Percentiles rank a stretch among this genome's conserved stretches.
phyloP scores from a whole-genome alignment of 2,329 filamentous ascomycete species.

The Xylaria sp. region DNA sequence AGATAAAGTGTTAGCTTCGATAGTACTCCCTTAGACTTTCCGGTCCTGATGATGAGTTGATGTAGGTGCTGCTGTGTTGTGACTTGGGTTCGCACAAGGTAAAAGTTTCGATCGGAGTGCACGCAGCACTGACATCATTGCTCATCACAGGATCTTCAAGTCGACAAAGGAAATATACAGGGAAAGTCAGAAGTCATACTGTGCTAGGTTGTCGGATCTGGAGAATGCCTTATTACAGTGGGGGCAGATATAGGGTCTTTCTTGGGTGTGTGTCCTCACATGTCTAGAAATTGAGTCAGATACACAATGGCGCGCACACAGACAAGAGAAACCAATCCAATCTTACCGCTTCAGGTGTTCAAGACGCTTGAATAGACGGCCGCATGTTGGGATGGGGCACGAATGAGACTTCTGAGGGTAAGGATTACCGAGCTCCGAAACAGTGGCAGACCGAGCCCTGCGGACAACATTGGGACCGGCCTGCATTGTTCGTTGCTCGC shows the following conservation, averaged over 20 bases:
- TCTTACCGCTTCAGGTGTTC: conserved; percentile 99
- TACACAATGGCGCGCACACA: conserved; percentile 55
- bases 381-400: conserved; percentile 98
- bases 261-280: conserved; percentile 98
- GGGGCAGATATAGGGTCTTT: conserved; percentile 97
- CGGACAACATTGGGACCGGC: conserved; percentile 81
- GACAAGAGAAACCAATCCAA: conserved; percentile 56
- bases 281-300: conserved; percentile 76
- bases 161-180: conserved; percentile 52
- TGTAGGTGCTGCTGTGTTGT: conserved; percentile 53
- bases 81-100: conserved; percentile 46
- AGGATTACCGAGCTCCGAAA: conserved; percentile 89
- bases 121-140: conserved; percentile 53
- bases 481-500: conserved; percentile 75
- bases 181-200: conserved; percentile 71
- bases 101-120: conserved; percentile 48
- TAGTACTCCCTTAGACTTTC: conserved; percentile 38
- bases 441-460: conserved; percentile 90
- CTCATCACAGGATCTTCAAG: conserved; percentile 56
- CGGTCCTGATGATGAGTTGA: conserved; percentile 48
- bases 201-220: conserved; percentile 97
- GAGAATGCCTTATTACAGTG: conserved; percentile 99
- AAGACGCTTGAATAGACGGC: conserved; percentile 96
- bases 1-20: conserved; percentile 55
- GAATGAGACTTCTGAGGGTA: conserved; percentile 99